Conservation (phyloP, 306 rosid species). For the Cyclanthera cordifolia region DNA sequence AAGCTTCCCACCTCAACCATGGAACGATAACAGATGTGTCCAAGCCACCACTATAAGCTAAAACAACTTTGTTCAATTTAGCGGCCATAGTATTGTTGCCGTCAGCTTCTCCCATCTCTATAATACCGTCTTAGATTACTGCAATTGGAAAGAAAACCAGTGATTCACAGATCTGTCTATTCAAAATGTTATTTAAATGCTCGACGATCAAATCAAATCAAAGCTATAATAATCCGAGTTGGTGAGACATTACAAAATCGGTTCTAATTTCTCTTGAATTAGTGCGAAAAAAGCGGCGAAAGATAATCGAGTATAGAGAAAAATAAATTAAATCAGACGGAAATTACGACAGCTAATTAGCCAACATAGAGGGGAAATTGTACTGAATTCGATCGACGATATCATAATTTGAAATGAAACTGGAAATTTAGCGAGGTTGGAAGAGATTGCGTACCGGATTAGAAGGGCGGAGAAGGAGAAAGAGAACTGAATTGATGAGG, state of each 20-base stretch:
- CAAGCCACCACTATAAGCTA: constrained; percentile 94
- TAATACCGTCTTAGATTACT: constrained; percentile 30
- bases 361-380: not conserved
- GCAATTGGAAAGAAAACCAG: constrained; percentile 18
- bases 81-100: constrained; percentile 43
- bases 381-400: too few species aligned
- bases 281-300: too few species aligned
- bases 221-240: not conserved
- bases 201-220: not conserved
- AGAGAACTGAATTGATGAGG: not conserved
- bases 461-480: not conserved
- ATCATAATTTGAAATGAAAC: not conserved
- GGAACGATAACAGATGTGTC: constrained; percentile 97
- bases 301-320: too few species aligned
- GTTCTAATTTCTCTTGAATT: not conserved
- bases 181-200: not conserved
- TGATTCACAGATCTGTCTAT: not conserved
- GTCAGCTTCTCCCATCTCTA: constrained; percentile 29
- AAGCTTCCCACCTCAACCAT: constrained; percentile 46
- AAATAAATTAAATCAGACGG: too few species aligned
- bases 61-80: constrained; percentile 70
- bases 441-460: not conserved
- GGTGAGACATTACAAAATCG: not conserved
- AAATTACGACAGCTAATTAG: not conserved
- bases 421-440: not conserved